These are phyloP conservation scores for Choiromyces venosus DNA, from an alignment of 495 filamentous ascomycete genomes.

Conservation along the genomic window DNA sequence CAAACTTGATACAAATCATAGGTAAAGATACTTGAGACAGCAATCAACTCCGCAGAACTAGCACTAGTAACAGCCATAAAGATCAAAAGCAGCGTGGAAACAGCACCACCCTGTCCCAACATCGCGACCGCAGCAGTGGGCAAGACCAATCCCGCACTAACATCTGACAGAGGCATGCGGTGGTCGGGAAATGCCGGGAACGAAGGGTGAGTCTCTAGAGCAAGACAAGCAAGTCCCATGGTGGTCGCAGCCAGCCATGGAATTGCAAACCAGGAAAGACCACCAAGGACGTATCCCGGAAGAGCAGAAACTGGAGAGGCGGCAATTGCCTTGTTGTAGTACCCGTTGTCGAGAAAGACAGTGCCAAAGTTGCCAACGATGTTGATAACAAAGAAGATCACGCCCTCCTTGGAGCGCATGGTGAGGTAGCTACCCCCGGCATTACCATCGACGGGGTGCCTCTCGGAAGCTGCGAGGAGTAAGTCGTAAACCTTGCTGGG, in stretches of 20 bases:
- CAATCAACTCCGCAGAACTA: slow-evolving; percentile 83
- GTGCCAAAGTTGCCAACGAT: slow-evolving; percentile 78
- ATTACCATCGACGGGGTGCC: slow-evolving; percentile 79
- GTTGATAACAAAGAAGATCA: slow-evolving; percentile 96
- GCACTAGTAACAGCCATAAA: slow-evolving; percentile 97
- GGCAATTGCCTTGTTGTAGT: slow-evolving; percentile 96
- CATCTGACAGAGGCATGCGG: slow-evolving; percentile 67
- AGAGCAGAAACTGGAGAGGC: slow-evolving; percentile 82
- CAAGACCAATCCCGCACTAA: slow-evolving; percentile 79
- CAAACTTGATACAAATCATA: slow-evolving; percentile 77
- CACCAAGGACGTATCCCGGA: slow-evolving; percentile 87
- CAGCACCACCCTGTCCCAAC: slow-evolving; percentile 80
- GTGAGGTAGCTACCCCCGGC: slow-evolving; percentile 80
- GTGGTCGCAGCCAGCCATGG: slow-evolving; percentile 90
- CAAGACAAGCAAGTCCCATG: slow-evolving; percentile 85
- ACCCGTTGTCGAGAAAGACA: slow-evolving; percentile 59
- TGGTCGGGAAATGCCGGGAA: slow-evolving; percentile 68
- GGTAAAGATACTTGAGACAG: slow-evolving; percentile 86
- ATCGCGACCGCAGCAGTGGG: slow-evolving; percentile 86
- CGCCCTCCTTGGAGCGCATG: slow-evolving; percentile 80
- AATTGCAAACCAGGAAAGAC: slow-evolving; percentile 91
- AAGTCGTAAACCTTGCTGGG: slow-evolving; percentile 77
- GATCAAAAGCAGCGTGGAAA: slow-evolving; percentile 74
- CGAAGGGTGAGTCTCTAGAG: slow-evolving; percentile 66
- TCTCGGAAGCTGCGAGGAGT: slow-evolving; percentile 61